Percentiles rank a stretch among this genome's conserved stretches.
Conservation (phyloP, 1,284 basidiomycete species). For the Malassezia sp. region DNA sequence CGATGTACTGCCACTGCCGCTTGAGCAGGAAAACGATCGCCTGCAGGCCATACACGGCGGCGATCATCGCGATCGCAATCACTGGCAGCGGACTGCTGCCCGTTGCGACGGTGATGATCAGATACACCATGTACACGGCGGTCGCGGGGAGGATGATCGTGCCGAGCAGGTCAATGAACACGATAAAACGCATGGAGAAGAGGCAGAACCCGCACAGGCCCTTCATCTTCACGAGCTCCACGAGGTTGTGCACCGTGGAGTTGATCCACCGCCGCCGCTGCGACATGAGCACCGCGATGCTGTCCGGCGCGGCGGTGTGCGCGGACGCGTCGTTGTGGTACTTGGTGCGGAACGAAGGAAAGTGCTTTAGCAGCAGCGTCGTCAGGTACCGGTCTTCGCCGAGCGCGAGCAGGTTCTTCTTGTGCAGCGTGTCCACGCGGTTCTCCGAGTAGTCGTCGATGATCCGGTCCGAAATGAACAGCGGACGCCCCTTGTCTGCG, state of each 20-base stretch:
- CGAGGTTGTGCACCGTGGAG: slow-evolving; percentile 93
- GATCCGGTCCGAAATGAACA: slow-evolving; percentile 62
- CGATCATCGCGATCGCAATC: slow-evolving; percentile 79
- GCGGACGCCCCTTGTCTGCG: slow-evolving; percentile 44
- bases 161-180: slow-evolving; percentile 73
- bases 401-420: slow-evolving; percentile 73
- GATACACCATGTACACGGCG: slow-evolving; percentile 60
- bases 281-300: slow-evolving; percentile 87
- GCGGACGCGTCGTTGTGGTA: slow-evolving; percentile 88
- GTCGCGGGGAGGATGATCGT: slow-evolving; percentile 82
- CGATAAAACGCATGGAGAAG: slow-evolving; percentile 93
- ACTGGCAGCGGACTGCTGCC: slow-evolving; percentile 31
- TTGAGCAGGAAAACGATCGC: slow-evolving; percentile 46
- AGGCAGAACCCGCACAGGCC: slow-evolving; percentile 85
- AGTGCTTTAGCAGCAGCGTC: slow-evolving; percentile 71
- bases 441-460: slow-evolving; percentile 90
- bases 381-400: slow-evolving; percentile 98
- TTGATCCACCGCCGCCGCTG: slow-evolving; percentile 99
- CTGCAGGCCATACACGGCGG: slow-evolving; percentile 68
- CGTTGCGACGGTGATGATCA: slow-evolving; percentile 36
- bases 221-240: slow-evolving; percentile 79
- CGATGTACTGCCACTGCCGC: slow-evolving; percentile 45
- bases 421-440: slow-evolving; percentile 89
- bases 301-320: slow-evolving; percentile 51
- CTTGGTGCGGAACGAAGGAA: slow-evolving; percentile 61